Evolutionary conservation across 371 early-diverging fungal species (phyloP), one percentile per base, ranked within the genome.

Genomic region (Cokeromyces recurvatus): DNA sequence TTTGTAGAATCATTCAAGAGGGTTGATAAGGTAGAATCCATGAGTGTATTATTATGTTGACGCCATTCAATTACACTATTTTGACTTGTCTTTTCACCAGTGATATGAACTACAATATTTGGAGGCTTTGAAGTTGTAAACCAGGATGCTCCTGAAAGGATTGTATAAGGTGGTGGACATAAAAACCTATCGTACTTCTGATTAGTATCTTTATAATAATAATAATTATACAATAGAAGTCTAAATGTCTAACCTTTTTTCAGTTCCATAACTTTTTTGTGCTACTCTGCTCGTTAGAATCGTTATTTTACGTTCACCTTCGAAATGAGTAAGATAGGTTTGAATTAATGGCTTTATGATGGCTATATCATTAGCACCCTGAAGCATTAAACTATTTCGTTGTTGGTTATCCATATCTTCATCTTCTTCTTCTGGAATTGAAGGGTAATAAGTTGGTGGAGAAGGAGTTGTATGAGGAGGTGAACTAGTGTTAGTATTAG

Each of bases 181-280:
- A 90, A 52, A 48, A 90, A 89, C 46, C 78, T 74, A 38, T 25
- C 31, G 38, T 42, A 32, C 16, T 15, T 46, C 23, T 40, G 38
- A 25, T 17, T 11, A 29, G 29, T 29, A 8, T 11, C 5, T 29
- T 5, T 29, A 5, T 29, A 5, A 29, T 29, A 8, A 29, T 29
- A 29, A 8, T 5, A 11, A 11, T 29, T 29, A 11, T 29, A 29
- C 5, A 29, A 29, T 5, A 11, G 11, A 29, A 29, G 29, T 29
- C 5, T 29, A 29, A 8, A 8, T 29, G 5, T 11, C 11, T 37
- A 60, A 68, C 62, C 90, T 80, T 60, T 90, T 90, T 55, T 90
- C 91, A 10, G 87, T 87, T 4, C 91, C 91, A 45, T 90, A 90
- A 12, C 86, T 86, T 54, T 90, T 90, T 71, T 90, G 91, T 16